Percentiles rank a stretch among this genome's conserved stretches.
Conservation (phyloP, 495 filamentous ascomycete genomes). For the Xylaria bambusicola region DNA sequence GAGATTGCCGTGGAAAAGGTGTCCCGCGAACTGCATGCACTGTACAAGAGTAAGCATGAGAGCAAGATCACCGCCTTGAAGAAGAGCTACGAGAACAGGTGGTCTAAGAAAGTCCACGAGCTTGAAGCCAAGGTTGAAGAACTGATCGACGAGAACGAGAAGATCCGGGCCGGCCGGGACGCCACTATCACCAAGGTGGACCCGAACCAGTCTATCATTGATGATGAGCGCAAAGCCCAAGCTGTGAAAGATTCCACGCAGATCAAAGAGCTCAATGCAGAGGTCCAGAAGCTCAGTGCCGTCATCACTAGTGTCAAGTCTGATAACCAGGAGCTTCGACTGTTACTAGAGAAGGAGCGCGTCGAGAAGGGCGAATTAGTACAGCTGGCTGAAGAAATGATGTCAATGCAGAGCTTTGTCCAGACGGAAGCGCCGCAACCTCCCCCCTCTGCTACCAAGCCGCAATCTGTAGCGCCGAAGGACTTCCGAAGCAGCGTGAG, state of each 20-base stretch:
- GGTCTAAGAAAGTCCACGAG: slow-evolving; percentile 80
- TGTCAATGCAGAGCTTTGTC: slow-evolving; percentile 51
- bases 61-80: slow-evolving; percentile 91
- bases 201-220: slow-evolving; percentile 47
- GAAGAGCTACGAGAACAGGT: slow-evolving; percentile 87
- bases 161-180: slow-evolving; percentile 64
- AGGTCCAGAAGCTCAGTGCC: slow-evolving; percentile 68
- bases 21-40: slow-evolving; percentile 80
- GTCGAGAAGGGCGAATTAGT: slow-evolving; percentile 94
- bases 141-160: slow-evolving; percentile 70
- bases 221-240: slow-evolving; percentile 53
- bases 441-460: slow-evolving; percentile 18
- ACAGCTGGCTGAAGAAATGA: slow-evolving; percentile 89
- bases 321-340: slow-evolving; percentile 64
- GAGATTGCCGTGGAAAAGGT: slow-evolving; percentile 92
- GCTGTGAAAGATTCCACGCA: slow-evolving; percentile 51
- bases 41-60: slow-evolving; percentile 98
- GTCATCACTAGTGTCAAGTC: slow-evolving; percentile 65
- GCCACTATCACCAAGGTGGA: slow-evolving; percentile 62
- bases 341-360: slow-evolving; percentile 72
- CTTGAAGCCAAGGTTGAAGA: slow-evolving; percentile 70
- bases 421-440: slow-evolving; percentile 24
- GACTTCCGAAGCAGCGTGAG: slow-evolving; percentile 28
- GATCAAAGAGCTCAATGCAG: slow-evolving; percentile 62
- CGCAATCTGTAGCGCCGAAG: slow-evolving; percentile 17